A percentile compares a stretch with the other conserved stretches of the same genome.
phyloP scores from a whole-genome alignment of 2,329 filamentous ascomycete species.

The Microdochium paspali region DNA sequence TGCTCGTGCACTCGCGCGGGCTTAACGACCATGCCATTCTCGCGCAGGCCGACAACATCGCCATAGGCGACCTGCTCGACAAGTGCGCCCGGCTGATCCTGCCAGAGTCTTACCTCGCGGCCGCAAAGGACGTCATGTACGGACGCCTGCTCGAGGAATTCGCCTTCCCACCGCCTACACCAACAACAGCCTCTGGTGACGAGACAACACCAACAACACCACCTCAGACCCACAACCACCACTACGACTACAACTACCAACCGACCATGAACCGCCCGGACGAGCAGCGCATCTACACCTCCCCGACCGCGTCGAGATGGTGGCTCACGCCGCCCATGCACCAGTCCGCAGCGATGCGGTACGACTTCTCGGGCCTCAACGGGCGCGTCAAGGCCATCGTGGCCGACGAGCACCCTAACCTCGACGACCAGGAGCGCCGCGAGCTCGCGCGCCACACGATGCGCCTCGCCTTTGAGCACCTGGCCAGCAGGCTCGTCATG shows the following conservation, averaged over 20 bases:
- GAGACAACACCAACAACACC: background rate
- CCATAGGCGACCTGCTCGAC: conserved; percentile 85
- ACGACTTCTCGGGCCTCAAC: conserved; percentile 66
- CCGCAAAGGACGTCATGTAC: conserved; percentile 62
- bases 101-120: conserved; percentile 46
- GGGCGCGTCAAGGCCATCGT: conserved; percentile 52
- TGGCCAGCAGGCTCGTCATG: conserved; percentile 65
- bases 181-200: too few species aligned
- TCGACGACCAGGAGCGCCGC: conserved; percentile 52
- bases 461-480: conserved; percentile 78
- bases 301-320: conserved; percentile 42
- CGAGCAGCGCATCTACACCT: conserved; percentile 38
- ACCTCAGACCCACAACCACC: background rate
- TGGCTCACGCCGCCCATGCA: conserved; percentile 57
- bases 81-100: conserved; percentile 74
- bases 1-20: conserved; percentile 66
- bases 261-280: conserved; percentile 48
- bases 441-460: conserved; percentile 65
- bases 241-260: conserved; percentile 40
- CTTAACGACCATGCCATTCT: conserved; percentile 65
- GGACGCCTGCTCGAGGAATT: conserved; percentile 71
- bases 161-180: conserved; percentile 46
- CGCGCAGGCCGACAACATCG: conserved; percentile 66
- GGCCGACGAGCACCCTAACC: conserved; percentile 22
- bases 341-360: conserved; percentile 47